phyloP scores from a whole-genome alignment of 2,329 filamentous ascomycete genomes.

The Talaromyces sp. region DNA sequence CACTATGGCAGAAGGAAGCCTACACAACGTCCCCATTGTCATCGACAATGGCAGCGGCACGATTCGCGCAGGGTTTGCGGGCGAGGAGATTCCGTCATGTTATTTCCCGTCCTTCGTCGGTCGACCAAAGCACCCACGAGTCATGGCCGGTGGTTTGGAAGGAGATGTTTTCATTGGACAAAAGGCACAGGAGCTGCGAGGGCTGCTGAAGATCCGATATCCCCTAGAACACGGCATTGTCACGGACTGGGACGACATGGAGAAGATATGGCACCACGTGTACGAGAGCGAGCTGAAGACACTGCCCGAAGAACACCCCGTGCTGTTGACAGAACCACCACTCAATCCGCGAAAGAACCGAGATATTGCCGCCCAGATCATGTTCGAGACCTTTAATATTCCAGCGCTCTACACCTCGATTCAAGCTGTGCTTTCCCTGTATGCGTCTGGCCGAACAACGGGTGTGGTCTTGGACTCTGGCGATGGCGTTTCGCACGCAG shows the following conservation, averaged over 20 bases:
- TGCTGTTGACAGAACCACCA: slow-evolving; percentile 91
- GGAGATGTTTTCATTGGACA: slow-evolving; percentile 96
- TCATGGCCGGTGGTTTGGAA: slow-evolving; percentile 92
- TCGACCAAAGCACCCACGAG: slow-evolving; percentile 88
- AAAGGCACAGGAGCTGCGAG: slow-evolving; percentile 83
- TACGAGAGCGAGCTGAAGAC: slow-evolving; percentile 96
- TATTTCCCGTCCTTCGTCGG: slow-evolving; percentile 97
- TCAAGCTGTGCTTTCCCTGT: slow-evolving; percentile 91
- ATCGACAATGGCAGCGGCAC: slow-evolving; percentile 98
- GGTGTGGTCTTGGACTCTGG: slow-evolving; percentile 93
- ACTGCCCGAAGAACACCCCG: slow-evolving; percentile 96
- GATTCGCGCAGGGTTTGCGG: slow-evolving; percentile 93
- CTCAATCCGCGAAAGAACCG: slow-evolving; percentile 93
- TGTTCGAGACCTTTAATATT: slow-evolving; percentile 98
- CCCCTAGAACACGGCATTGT: slow-evolving; percentile 97
- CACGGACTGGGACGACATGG: slow-evolving; percentile 45
- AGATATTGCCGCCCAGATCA: slow-evolving; percentile 91
- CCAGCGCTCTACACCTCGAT: slow-evolving; percentile 95
- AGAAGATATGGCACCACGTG: slow-evolving; percentile 74
- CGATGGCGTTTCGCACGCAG: slow-evolving; percentile 93
- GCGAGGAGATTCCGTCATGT: slow-evolving; percentile 92
- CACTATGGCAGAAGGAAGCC: slow-evolving; percentile 59
- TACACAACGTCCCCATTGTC: slow-evolving; percentile 97
- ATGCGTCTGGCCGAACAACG: slow-evolving; percentile 91
- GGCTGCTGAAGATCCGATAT: slow-evolving; percentile 91